Evolutionary conservation across 2,329 filamentous ascomycete genomes (phyloP), one percentile per base, ranked within the genome.

Genomic region (Pseudogymnoascus sp.): DNA sequence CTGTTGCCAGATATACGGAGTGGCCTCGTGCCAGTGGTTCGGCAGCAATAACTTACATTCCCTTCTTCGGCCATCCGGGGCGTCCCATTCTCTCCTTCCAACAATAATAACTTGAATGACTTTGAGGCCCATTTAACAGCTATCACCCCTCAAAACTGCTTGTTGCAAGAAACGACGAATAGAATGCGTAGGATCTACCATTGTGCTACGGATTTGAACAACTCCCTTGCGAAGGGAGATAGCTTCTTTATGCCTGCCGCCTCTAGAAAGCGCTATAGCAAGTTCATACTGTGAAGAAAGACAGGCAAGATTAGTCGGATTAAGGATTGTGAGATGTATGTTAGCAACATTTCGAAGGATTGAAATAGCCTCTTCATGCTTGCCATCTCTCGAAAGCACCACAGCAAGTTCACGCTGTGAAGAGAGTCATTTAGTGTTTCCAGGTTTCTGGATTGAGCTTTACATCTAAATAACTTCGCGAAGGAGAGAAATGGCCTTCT

Each of bases 131-230:
- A 10, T 24, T 10, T 50, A 8, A 50, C 29, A 10, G 6, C n/a
- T 29, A 7, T 24, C 44, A 50, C 14, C 7, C 14, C 14, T 5
- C 26, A 13, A n/a, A 50, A 50, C 24, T 40, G 37, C 42, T 14
- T 66, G 56, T 44, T 66, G 50, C 10, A 63, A 66, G 8, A 53
- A 7, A 26, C 65, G 35, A 3, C 26, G 53, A 10, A 47, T 31
- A 16, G 63, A 61, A 47, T 66, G 40, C 19, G n/a, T 24, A 29
- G 14, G 19, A n/a, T 21, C 31, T 16, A 62, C 31, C 2, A 42
- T 47, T n/a, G 16, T 21, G 29, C 24, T 26, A 19, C 24, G 13
- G 21, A 62, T 64, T 14, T 40, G 16, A 13, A 62, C 59, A 14
- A 62, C 59, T 2, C 64, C 29, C n/a, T 44, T 24, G 14, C 62